phyloP scores from a whole-genome alignment of 495 filamentous ascomycete species.

The Arthonia radiata region DNA sequence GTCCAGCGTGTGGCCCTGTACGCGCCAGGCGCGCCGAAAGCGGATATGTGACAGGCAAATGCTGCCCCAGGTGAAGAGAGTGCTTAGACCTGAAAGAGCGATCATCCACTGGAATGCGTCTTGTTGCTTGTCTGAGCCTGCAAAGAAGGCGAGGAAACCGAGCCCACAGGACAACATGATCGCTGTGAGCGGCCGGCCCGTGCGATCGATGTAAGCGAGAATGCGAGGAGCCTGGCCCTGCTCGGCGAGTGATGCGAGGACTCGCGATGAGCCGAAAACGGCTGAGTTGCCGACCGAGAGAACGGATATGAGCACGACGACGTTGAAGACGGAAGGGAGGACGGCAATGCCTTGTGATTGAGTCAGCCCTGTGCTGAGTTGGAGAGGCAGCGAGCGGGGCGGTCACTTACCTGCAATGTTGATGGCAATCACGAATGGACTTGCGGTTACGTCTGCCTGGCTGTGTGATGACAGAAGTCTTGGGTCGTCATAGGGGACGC shows the following conservation, averaged over 20 bases:
- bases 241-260: constrained; percentile 15
- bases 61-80: constrained; percentile 82
- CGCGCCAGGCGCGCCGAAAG: constrained; percentile 57
- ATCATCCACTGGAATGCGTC: constrained; percentile 70
- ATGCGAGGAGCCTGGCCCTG: constrained; percentile 14
- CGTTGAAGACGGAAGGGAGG: constrained; percentile 15
- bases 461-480: constrained; percentile 25
- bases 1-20: constrained; percentile 40
- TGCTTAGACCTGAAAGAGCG: constrained; percentile 65
- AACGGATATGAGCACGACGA: constrained; percentile 23
- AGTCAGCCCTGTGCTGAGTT: too few relatives aligned
- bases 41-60: constrained; percentile 80
- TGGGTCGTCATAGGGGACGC: constrained; percentile 43
- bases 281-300: constrained; percentile 15
- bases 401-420: constrained; percentile 12
- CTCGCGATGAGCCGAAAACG: constrained; percentile 15
- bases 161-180: constrained; percentile 42
- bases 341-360: too few relatives aligned
- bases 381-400: too few relatives aligned
- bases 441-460: constrained; percentile 14
- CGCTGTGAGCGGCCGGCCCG: constrained; percentile 35
- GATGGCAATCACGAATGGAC: constrained; percentile 16
- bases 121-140: constrained; percentile 35
- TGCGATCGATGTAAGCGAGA: constrained; percentile 15
- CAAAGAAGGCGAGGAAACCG: constrained; percentile 59